phyloP scores from a whole-genome alignment of 768 basidiomycete species.

The Boletus rubropictus region DNA sequence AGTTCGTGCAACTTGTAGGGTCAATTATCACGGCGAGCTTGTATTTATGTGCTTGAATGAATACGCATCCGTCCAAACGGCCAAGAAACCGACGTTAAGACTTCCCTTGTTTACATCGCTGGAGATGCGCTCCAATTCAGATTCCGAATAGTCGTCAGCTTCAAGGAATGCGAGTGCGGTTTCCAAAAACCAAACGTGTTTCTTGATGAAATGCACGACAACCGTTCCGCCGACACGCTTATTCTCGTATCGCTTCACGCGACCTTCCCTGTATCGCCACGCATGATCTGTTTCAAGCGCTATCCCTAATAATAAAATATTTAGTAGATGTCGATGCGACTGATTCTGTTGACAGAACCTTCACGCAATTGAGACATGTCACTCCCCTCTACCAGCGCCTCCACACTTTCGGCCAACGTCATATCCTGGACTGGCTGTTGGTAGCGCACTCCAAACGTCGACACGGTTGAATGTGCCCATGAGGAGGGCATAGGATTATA shows the following conservation, averaged over 20 bases:
- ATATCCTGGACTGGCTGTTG: constrained; percentile 61
- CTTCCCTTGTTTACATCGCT: constrained; percentile 7
- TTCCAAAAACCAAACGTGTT: constrained; percentile 94
- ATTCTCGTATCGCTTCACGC: constrained; percentile 54
- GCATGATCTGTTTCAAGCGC: constrained; percentile 57
- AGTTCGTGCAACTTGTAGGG: background rate
- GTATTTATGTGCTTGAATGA: constrained; percentile 17
- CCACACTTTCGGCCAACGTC: constrained; percentile 65
- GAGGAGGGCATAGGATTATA: constrained; percentile 44
- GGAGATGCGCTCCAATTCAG: constrained; percentile 19
- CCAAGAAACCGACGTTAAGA: constrained; percentile 20
- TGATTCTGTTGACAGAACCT: constrained; percentile 35
- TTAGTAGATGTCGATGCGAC: constrained; percentile 1
- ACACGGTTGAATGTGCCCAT: constrained; percentile 81
- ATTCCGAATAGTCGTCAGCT: constrained; percentile 63
- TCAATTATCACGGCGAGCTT: constrained; percentile 1
- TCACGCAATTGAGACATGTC: constrained; percentile 69
- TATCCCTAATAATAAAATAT: constrained; percentile 37
- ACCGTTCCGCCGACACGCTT: constrained; percentile 85
- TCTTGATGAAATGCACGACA: constrained; percentile 97
- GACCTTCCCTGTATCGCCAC: constrained; percentile 71
- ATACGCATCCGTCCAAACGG: constrained; percentile 28
- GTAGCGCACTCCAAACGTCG: constrained; percentile 77
- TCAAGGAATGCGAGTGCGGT: constrained; percentile 85
- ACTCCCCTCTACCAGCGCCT: constrained; percentile 91